Base-by-base conservation (phyloP, 2,329 filamentous ascomycete species). In the Xylariaceae sp. region DNA sequence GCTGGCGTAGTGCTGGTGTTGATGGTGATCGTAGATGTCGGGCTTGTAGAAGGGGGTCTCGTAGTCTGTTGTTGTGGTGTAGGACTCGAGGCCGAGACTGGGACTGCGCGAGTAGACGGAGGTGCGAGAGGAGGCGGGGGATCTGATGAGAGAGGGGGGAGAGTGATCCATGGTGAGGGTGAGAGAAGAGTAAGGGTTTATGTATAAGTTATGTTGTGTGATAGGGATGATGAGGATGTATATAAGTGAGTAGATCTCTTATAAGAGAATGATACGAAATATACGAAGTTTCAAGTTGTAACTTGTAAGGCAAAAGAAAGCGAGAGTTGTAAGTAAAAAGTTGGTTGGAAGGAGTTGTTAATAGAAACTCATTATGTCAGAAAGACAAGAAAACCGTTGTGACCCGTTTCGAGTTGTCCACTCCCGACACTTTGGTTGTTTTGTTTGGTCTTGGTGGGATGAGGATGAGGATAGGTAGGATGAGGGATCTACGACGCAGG, bases 141-240 rank as follows among this genome's bases (percentile, higher is more conserved):
- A 79, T 68, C 73, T 73, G 60, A 74, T 78, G 59, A 80, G 73
- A 51, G 78, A 74, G 57, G 77, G 78, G 66, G 79, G 79, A 71
- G 78, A 78, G 65, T 77, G 73, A 70, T 80, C 78, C 79, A 82
- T 82, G 72, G 53, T 56, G 64, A 57, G 55, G 34, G 49, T 18
- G 17, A 23, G 15, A 49, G 47, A 49, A 10, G 9, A 7, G 15
- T 52, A 51, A 60, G 59, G 57, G 59, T 59, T 11, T 59, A 54
- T 60, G 56, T 54, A 55, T 58, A 58, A 63, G 52, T 42, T 2
- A 11, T 39, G 7, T 39, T 39, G 2, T 2, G 35, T 11, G 37
- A 42, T 9, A 11, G 5, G 37, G 5, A 42, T 9, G 3, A 13
- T 39, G 8, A 39, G 37, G 11, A 9, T 23, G 23, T 23, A 23